phyloP scores from a whole-genome alignment of 2,329 filamentous ascomycete genomes.

The Colletotrichum somersetense region DNA sequence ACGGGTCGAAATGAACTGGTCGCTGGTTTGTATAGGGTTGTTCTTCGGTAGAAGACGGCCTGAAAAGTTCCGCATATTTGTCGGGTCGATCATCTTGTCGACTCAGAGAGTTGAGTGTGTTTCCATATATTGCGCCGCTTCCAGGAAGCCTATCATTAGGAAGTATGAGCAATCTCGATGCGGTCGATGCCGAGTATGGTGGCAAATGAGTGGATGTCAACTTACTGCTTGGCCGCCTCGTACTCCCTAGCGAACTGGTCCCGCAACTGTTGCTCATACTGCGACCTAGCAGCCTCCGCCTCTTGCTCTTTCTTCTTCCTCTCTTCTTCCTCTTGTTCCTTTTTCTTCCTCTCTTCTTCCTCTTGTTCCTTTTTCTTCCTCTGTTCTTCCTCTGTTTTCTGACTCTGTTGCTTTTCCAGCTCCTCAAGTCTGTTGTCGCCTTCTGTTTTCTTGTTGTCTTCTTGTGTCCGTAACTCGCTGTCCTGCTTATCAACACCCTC shows the following conservation, averaged over 20 bases:
- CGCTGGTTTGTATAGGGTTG: conserved; percentile 54
- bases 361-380: not conserved
- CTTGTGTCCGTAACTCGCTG: not conserved
- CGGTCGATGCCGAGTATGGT: conserved; percentile 6
- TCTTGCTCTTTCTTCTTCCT: conserved; percentile 28
- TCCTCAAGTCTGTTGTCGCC: not conserved
- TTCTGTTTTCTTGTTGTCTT: not conserved
- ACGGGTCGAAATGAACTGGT: conserved; percentile 75
- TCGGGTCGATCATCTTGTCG: conserved; percentile 54
- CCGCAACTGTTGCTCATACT: conserved; percentile 48
- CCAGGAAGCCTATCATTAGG: conserved; percentile 53
- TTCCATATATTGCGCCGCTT: conserved; percentile 67
- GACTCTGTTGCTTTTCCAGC: not conserved
- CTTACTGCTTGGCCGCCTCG: conserved; percentile 56
- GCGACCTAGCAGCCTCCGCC: conserved; percentile 34
- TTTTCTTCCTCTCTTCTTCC: not conserved
- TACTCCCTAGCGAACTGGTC: conserved; percentile 51
- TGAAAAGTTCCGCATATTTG: conserved; percentile 44
- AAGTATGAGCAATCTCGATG: not conserved
- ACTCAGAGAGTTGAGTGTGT: conserved; percentile 63
- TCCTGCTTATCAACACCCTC: not conserved
- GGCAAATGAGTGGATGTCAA: conserved; percentile 26
- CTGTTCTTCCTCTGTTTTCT: not conserved
- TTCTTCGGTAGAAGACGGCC: conserved; percentile 39
- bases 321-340: conserved; percentile 2